phyloP scores from a whole-genome alignment of 1,139 yeast species.

The Pichia sp. region DNA sequence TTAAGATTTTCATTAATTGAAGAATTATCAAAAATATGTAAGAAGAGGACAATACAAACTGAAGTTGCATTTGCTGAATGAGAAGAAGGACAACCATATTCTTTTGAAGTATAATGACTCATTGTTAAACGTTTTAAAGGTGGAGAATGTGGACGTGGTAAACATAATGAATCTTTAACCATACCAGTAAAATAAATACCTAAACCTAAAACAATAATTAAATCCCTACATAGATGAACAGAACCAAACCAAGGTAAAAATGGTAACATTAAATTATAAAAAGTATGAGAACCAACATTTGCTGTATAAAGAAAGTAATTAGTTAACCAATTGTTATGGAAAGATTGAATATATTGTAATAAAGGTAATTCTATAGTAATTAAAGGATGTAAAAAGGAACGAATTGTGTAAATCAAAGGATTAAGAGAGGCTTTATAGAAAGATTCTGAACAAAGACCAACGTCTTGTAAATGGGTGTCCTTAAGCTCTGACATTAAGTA shows the following conservation, averaged over 20 bases:
- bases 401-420: constrained; percentile 49
- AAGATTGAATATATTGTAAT: constrained; percentile 50
- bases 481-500: not conserved
- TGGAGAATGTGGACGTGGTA: constrained; percentile 91
- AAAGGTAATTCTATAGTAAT: constrained; percentile 63
- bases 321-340: constrained; percentile 54
- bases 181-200: constrained; percentile 80
- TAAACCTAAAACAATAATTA: constrained; percentile 71
- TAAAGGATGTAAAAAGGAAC: constrained; percentile 51
- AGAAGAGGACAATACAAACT: constrained; percentile 49
- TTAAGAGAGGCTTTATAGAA: constrained; percentile 61
- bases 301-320: constrained; percentile 85
- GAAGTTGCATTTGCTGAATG: constrained; percentile 92
- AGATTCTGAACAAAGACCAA: constrained; percentile 59
- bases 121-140: constrained; percentile 86
- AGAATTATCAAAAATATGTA: constrained; percentile 22
- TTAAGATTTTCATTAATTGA: constrained; percentile 31
- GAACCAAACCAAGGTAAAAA: constrained; percentile 81
- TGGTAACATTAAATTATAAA: constrained; percentile 85
- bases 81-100: constrained; percentile 91
- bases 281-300: constrained; percentile 86
- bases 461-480: constrained; percentile 19
- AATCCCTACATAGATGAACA: constrained; percentile 52
- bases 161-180: constrained; percentile 76
- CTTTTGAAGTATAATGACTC: constrained; percentile 83